Conservation (phyloP, 2,329 filamentous ascomycete species). For the Dactylellina drechsleri region DNA sequence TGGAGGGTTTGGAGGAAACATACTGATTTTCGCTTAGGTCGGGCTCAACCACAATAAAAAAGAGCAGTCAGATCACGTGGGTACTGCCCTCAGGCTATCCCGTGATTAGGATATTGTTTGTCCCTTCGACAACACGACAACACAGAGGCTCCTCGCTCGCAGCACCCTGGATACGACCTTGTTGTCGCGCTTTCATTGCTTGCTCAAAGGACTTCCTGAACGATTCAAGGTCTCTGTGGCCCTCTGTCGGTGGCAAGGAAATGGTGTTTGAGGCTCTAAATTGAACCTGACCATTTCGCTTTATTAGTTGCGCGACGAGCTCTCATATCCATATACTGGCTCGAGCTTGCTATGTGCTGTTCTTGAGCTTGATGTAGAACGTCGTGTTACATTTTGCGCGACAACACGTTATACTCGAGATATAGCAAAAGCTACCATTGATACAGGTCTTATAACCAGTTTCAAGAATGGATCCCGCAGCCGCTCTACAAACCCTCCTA, state of each 20-base stretch:
- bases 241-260: no score
- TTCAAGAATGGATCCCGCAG: slow-evolving; percentile 24
- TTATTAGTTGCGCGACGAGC: no score
- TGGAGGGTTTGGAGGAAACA: slow-evolving; percentile 36
- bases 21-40: slow-evolving; percentile 51
- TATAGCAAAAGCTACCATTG: no score
- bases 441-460: background rate
- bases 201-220: background rate
- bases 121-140: slow-evolving; percentile 6
- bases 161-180: no score
- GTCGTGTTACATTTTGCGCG: slow-evolving; percentile 37
- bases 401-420: slow-evolving; percentile 19
- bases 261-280: no score
- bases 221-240: background rate
- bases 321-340: no score
- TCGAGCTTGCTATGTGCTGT: no score
- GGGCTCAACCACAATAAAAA: slow-evolving; percentile 38
- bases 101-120: slow-evolving; percentile 20
- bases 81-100: slow-evolving; percentile 24
- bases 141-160: background rate
- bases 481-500: slow-evolving; percentile 62
- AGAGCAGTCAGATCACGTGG: slow-evolving; percentile 54
- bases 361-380: no score
- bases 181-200: background rate
- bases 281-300: no score